Conservation (phyloP, 2,329 filamentous ascomycete genomes). For the Colletotrichum sp. region DNA sequence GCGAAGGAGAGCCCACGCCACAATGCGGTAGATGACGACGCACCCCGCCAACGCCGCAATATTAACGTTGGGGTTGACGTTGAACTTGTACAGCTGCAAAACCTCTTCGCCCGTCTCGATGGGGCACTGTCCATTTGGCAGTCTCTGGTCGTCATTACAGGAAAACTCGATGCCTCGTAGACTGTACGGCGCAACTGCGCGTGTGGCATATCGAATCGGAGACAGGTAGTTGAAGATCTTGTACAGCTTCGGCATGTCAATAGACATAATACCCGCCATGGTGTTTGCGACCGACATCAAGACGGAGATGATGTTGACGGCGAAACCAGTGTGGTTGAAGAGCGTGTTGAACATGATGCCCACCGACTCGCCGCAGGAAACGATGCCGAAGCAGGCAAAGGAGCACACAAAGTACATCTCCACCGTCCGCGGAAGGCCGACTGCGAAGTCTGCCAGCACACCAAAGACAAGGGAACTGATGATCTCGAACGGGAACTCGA, state of each 20-base stretch:
- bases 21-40: conserved; percentile 67
- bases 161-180: conserved; percentile 66
- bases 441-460: conserved; percentile 66
- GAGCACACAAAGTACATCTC: conserved; percentile 71
- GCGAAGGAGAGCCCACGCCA: conserved; percentile 66
- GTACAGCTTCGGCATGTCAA: conserved; percentile 71
- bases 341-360: conserved; percentile 84
- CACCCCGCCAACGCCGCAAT: conserved; percentile 67
- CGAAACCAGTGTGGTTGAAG: conserved; percentile 76
- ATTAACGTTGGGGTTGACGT: conserved; percentile 66
- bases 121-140: conserved; percentile 66
- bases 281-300: conserved; percentile 73
- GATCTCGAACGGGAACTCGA: conserved; percentile 77
- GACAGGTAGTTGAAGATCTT: conserved; percentile 74
- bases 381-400: conserved; percentile 75
- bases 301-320: conserved; percentile 74
- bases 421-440: conserved; percentile 67
- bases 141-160: conserved; percentile 64
- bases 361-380: conserved; percentile 76
- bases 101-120: conserved; percentile 72
- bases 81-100: conserved; percentile 69
- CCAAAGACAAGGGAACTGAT: conserved; percentile 70
- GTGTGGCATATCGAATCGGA: conserved; percentile 73
- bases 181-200: conserved; percentile 71
- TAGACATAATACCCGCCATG: conserved; percentile 74